Conservation (phyloP, 345 rosid genomes). For the Brassica carinata region DNA sequence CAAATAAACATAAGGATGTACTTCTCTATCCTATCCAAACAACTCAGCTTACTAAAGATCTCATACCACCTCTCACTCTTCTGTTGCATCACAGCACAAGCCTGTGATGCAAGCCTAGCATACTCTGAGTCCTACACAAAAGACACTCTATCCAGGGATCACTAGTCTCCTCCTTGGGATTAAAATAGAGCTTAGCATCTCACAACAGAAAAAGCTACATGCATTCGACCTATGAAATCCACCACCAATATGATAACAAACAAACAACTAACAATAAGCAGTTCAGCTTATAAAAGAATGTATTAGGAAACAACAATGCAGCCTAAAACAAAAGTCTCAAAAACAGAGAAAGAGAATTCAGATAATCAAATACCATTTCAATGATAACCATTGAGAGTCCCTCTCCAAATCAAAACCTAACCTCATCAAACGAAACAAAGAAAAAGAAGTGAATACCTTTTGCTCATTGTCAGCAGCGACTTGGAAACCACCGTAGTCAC, state of each 20-base stretch:
- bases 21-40: slow-evolving; percentile 1
- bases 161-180: not conserved
- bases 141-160: not conserved
- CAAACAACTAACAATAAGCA: not conserved
- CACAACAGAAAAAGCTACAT: not conserved
- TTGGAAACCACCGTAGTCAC: slow-evolving; percentile 63
- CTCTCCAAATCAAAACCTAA: slow-evolving; percentile 3
- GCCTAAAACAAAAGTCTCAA: not conserved
- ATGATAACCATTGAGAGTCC: not conserved
- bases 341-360: not conserved
- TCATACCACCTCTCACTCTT: not conserved
- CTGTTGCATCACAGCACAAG: not conserved
- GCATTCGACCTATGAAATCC: not conserved
- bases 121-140: not conserved
- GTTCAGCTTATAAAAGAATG: not conserved
- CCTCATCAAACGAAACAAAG: not conserved
- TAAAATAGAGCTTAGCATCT: not conserved
- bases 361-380: not conserved
- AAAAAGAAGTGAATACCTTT: not conserved
- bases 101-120: not conserved
- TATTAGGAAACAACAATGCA: not conserved
- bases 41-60: slow-evolving; percentile 8
- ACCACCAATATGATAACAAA: not conserved
- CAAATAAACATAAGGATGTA: not conserved
- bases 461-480: slow-evolving; percentile 33